phyloP scores from a whole-genome alignment of 768 basidiomycete species.

The Favolaschia claudopus region DNA sequence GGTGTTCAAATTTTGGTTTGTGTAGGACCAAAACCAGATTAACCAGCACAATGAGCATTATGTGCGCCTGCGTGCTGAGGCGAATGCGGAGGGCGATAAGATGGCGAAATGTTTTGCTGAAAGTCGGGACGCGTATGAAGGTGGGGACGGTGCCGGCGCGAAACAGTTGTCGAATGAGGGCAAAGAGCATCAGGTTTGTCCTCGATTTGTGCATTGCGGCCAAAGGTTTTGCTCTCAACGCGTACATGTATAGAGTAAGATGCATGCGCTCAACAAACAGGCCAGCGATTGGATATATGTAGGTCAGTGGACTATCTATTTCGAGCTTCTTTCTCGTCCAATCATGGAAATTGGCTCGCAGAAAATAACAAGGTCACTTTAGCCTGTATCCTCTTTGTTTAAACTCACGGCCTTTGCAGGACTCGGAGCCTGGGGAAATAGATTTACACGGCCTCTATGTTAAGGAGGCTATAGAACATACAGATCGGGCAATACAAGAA shows the following conservation, averaged over 20 bases:
- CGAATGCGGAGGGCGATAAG: constrained; percentile 79
- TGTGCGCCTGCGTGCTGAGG: constrained; percentile 71
- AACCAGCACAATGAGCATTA: constrained; percentile 81
- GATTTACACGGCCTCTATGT: constrained; percentile 95
- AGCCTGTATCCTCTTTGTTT: no score
- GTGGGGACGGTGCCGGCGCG: constrained; percentile 78
- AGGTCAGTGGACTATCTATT: constrained; percentile 57
- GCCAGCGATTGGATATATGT: constrained; percentile 90
- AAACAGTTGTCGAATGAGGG: constrained; percentile 86
- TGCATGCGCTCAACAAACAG: constrained; percentile 80
- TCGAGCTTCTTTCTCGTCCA: constrained; percentile 1
- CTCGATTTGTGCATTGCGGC: no score
- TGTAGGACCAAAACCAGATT: constrained; percentile 57
- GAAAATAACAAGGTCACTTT: constrained; percentile 76
- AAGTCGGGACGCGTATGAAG: constrained; percentile 78
- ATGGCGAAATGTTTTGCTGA: constrained; percentile 77
- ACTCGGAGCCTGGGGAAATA: constrained; percentile 76
- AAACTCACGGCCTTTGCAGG: no score
- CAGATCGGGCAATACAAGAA: constrained; percentile 72
- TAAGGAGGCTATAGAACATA: constrained; percentile 84
- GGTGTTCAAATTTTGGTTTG: not conserved
- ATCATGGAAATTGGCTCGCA: constrained; percentile 32
- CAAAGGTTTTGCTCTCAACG: no score
- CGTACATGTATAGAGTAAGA: constrained; percentile 51
- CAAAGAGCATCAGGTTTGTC: constrained; percentile 68